phyloP scores from a whole-genome alignment of 768 basidiomycete species.

The Kwoniella botswanensis region DNA sequence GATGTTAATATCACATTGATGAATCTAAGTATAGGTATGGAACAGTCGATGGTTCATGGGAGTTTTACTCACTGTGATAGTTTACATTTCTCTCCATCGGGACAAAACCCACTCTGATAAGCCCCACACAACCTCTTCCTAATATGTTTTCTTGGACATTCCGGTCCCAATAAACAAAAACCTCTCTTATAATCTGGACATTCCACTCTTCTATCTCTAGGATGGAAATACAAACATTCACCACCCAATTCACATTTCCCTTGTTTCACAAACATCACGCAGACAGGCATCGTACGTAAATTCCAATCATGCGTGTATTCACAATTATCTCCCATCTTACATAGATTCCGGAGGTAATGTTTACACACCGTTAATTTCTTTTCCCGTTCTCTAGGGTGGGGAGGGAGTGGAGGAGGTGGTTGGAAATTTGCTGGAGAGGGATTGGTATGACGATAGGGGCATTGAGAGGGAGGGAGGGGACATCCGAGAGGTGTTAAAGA shows the following conservation, averaged over 20 bases:
- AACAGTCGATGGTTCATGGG: not conserved
- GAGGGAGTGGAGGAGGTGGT: slow-evolving; percentile 78
- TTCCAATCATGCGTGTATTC: slow-evolving; percentile 99
- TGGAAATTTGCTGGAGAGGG: slow-evolving; percentile 90
- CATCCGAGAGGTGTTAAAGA: slow-evolving; percentile 80
- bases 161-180: slow-evolving; percentile 82
- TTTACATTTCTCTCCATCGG: slow-evolving; percentile 82
- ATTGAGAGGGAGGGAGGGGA: slow-evolving; percentile 87
- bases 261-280: slow-evolving; percentile 98
- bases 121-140: slow-evolving; percentile 86
- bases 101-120: slow-evolving; percentile 92
- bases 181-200: slow-evolving; percentile 96
- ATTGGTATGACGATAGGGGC: slow-evolving; percentile 87
- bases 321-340: slow-evolving; percentile 97
- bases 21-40: slow-evolving; percentile 21
- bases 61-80: slow-evolving; percentile 76
- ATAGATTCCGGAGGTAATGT: slow-evolving; percentile 96
- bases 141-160: slow-evolving; percentile 89
- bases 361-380: slow-evolving; percentile 82
- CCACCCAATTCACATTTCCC: slow-evolving; percentile 97
- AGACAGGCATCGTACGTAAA: slow-evolving; percentile 95
- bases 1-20: slow-evolving; percentile 8
- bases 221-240: slow-evolving; percentile 84
- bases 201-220: slow-evolving; percentile 85
- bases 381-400: slow-evolving; percentile 65